Evolutionary conservation across 495 filamentous ascomycete species (phyloP), one percentile per base, ranked within the genome.

Genomic region (Lichenothelia convexa): DNA sequence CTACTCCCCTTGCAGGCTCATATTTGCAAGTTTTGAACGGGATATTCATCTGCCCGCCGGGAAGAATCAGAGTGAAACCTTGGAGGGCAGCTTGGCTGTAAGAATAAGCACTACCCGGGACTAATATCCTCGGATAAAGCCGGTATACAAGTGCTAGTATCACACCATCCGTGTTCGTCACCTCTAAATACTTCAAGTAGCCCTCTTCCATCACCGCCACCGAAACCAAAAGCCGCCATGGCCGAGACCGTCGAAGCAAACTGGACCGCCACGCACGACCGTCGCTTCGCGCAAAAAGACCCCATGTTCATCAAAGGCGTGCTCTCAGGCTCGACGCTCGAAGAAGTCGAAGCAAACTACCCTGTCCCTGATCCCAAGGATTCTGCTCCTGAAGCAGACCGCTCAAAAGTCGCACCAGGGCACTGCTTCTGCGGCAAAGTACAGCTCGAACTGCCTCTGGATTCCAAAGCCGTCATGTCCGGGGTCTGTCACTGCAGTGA

Each of bases 361-460:
- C 24, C 24, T 7, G 24, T 27, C 8, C 24, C 24, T 13, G 13
- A 8, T 27, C 24, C 24, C 8, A 27, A 7, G 8, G 7, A 7
- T 8, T 27, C 24, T 27, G 13, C 24, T 27, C 24, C 24, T 8
- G 24, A 7, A 27, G 24, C 24, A 27, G 24, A 27, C 24, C 24
- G 24, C 24, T 27, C 24, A 8, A 27, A 7, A 7, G 13, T 27
- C 24, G 24, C 24, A 13, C 13, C 8, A 7, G 24, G 24, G 24
- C 42, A 42, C 4, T 48, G 46, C 36, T 45, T 45, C 29, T 48
- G 43, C 33, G 46, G 46, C 18, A 29, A 35, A 17, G 46, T 46
- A 5, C 46, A 48, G 29, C 23, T 48, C 26, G 42, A 19, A 3
- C 41, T 48, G 18, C 45, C 45, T 5, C 40, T 38, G 13, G n/a